Evolutionary conservation across 768 basidiomycete genomes (phyloP).

Genomic region (Hygrophorus pudorinus): DNA sequence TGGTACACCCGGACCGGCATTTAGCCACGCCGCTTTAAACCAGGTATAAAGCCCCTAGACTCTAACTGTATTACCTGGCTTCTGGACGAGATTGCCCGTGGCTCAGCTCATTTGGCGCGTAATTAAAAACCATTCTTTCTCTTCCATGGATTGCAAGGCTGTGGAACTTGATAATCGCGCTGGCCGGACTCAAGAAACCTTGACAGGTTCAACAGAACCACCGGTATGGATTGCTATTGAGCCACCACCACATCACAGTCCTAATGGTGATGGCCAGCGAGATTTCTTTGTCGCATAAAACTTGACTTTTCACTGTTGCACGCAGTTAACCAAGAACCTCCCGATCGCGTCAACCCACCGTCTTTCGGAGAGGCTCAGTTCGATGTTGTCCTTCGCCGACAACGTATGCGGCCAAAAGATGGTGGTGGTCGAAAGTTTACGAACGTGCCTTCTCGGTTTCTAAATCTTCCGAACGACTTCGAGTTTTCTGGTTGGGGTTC

Average conservation of each 20-base stretch:
- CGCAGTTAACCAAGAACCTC: not conserved
- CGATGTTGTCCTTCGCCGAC: conserved; percentile 51
- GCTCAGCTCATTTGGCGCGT: no score
- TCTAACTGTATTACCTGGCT: no score
- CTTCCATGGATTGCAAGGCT: no score
- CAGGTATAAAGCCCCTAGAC: no score
- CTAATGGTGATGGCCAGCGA: not conserved
- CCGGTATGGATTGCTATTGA: conserved; percentile 18
- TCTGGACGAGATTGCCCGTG: no score
- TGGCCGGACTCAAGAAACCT: no score
- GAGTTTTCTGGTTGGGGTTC: conserved; percentile 71
- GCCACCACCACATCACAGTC: conserved; percentile 8
- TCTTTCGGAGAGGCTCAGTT: conserved; percentile 40
- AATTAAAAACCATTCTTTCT: no score
- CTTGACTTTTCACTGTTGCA: not conserved
- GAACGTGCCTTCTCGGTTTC: conserved; percentile 46
- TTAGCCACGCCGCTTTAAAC: no score
- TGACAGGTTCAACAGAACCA: no score
- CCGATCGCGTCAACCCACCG: conserved; percentile 20
- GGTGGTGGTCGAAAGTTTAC: conserved; percentile 32
- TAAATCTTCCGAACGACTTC: conserved; percentile 52
- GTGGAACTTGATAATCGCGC: no score
- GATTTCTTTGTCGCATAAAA: no score
- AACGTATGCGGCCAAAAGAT: conserved; percentile 36
- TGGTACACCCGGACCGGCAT: no score